Evolutionary conservation across 495 filamentous ascomycete species (phyloP).

Genomic region (Mycothermus thermophilus): DNA sequence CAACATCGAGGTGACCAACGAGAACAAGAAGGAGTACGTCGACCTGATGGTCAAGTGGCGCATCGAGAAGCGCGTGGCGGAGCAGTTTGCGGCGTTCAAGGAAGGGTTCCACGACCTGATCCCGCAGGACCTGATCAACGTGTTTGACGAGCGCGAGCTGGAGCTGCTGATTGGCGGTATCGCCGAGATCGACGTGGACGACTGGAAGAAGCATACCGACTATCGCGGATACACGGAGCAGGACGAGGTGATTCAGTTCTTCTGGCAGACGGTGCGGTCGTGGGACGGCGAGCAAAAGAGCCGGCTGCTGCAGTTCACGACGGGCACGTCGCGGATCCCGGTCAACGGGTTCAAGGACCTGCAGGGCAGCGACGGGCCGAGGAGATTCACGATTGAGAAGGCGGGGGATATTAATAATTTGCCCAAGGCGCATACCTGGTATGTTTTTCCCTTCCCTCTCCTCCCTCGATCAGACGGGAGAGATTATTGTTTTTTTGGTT

Average conservation of each 20-base stretch:
- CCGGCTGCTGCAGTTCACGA: slow-evolving; percentile 89
- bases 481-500: background rate
- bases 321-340: slow-evolving; percentile 91
- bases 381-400: slow-evolving; percentile 97
- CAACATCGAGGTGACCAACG: slow-evolving; percentile 90
- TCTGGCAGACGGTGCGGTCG: slow-evolving; percentile 91
- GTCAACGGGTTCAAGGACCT: slow-evolving; percentile 99
- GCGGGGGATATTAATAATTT: slow-evolving; percentile 77
- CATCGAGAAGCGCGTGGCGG: slow-evolving; percentile 93
- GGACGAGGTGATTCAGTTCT: slow-evolving; percentile 92
- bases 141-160: slow-evolving; percentile 95
- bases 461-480: background rate
- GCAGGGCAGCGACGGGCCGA: slow-evolving; percentile 89
- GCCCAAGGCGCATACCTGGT: slow-evolving; percentile 98
- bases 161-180: slow-evolving; percentile 97
- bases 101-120: slow-evolving; percentile 96
- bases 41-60: slow-evolving; percentile 98
- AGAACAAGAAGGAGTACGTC: slow-evolving; percentile 90
- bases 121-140: slow-evolving; percentile 88
- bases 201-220: slow-evolving; percentile 99
- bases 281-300: slow-evolving; percentile 99
- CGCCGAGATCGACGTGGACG: slow-evolving; percentile 97
- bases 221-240: slow-evolving; percentile 98
- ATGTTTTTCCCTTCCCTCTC: slow-evolving; percentile 25
- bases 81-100: slow-evolving; percentile 97